These are phyloP conservation scores for Sporisorium exsertum DNA, from an alignment of 1,284 basidiomycete species.

Conservation along the genomic window DNA sequence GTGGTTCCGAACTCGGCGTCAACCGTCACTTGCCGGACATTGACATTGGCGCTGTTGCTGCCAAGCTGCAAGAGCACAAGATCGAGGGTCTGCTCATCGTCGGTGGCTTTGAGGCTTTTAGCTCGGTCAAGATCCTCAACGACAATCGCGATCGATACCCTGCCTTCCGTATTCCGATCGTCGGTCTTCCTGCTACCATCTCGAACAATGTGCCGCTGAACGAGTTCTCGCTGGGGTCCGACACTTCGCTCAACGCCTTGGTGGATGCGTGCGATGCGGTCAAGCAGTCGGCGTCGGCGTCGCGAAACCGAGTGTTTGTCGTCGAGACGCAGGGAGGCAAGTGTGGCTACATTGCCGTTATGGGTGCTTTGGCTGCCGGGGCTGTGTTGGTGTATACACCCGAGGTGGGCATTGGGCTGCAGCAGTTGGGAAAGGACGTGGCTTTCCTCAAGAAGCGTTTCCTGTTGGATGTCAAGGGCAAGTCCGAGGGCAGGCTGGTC, in stretches of 20 bases:
- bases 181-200: constrained; percentile 79
- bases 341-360: constrained; percentile 93
- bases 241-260: constrained; percentile 96
- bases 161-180: constrained; percentile 76
- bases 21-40: constrained; percentile 87
- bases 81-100: constrained; percentile 88
- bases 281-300: constrained; percentile 96
- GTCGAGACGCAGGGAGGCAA: constrained; percentile 98
- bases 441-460: constrained; percentile 90
- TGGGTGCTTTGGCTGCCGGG: constrained; percentile 94
- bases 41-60: constrained; percentile 83
- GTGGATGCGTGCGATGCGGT: constrained; percentile 97
- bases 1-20: constrained; percentile 97
- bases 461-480: constrained; percentile 85
- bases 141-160: constrained; percentile 84
- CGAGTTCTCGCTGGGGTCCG: constrained; percentile 92
- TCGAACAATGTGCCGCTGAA: constrained; percentile 98
- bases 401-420: constrained; percentile 86
- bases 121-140: constrained; percentile 81
- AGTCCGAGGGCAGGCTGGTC: constrained; percentile 90
- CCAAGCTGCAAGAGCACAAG: constrained; percentile 87
- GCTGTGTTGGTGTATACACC: constrained; percentile 94
- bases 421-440: constrained; percentile 85
- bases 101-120: constrained; percentile 96
- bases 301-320: constrained; percentile 93